A percentile compares a stretch with the other conserved stretches of the same genome.
Evolutionary conservation across 2,329 filamentous ascomycete genomes (phyloP).

Genomic region (Ascochyta viciae-villosae): DNA sequence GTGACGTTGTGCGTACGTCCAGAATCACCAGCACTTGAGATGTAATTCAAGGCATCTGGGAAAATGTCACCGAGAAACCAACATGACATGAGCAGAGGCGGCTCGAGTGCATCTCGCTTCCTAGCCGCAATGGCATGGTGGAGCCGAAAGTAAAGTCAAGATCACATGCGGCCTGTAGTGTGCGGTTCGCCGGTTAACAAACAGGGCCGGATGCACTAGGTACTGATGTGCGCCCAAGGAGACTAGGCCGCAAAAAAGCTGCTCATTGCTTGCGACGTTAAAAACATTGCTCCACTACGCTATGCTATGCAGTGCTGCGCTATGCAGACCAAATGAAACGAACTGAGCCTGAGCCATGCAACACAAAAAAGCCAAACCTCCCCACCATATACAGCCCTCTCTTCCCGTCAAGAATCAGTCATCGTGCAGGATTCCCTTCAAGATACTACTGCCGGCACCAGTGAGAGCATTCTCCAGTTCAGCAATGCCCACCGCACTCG

Average conservation of each 20-base stretch:
- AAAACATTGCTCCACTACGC: constrained; percentile 12
- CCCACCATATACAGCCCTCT: too few species aligned
- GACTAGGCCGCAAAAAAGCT: not conserved
- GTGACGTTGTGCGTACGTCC: not conserved
- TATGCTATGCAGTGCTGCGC: constrained; percentile 9
- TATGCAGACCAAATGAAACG: constrained; percentile 1
- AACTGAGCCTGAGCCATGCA: constrained; percentile 14
- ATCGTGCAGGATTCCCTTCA: constrained; percentile 41
- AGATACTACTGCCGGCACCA: constrained; percentile 55
- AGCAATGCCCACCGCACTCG: constrained; percentile 79
- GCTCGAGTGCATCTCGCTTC: constrained; percentile 3
- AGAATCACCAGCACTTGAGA: not conserved
- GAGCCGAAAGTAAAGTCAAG: not conserved
- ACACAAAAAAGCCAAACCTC: not conserved
- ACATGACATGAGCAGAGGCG: not conserved
- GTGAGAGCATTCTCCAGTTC: constrained; percentile 76
- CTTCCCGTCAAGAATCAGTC: not conserved
- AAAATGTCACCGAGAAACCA: not conserved
- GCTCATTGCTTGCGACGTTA: not conserved
- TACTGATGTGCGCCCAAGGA: not conserved
- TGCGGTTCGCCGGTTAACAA: too few species aligned
- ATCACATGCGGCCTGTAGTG: not conserved
- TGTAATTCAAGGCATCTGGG: not conserved
- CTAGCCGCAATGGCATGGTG: not conserved
- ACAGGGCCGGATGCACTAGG: not conserved